A percentile compares a stretch with the other conserved stretches of the same genome.
Conservation (phyloP, 1,284 basidiomycete species). For the Marasmius tenuissimus region DNA sequence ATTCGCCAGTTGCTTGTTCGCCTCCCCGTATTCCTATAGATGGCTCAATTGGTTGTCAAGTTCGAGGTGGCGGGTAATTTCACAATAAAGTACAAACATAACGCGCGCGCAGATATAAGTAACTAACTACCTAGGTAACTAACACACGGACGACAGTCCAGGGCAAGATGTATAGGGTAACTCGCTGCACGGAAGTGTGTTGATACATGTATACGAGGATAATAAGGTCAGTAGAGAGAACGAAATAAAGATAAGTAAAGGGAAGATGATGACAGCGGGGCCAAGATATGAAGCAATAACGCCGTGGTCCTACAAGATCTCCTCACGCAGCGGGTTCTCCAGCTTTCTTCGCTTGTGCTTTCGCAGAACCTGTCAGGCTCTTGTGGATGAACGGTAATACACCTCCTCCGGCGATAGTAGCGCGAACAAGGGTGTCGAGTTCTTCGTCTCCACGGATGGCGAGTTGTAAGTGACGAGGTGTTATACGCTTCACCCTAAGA, state of each 20-base stretch:
- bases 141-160: too few relatives aligned
- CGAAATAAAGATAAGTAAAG: background rate
- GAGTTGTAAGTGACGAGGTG: conserved; percentile 89
- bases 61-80: too few relatives aligned
- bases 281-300: background rate
- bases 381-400: conserved; percentile 98
- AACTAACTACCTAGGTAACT: too few relatives aligned
- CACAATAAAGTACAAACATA: too few relatives aligned
- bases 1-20: too few relatives aligned
- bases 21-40: too few relatives aligned
- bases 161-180: too few relatives aligned
- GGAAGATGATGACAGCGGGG: background rate
- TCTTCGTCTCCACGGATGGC: conserved; percentile 97
- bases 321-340: background rate
- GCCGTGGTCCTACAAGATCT: background rate
- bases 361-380: conserved; percentile 49
- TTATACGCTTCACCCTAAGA: conserved; percentile 94
- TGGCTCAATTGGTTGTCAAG: too few relatives aligned
- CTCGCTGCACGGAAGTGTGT: too few relatives aligned
- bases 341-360: conserved; percentile 3
- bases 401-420: conserved; percentile 80
- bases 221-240: too few relatives aligned
- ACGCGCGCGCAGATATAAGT: too few relatives aligned
- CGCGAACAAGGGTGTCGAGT: conserved; percentile 75
- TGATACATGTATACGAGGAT: too few relatives aligned